Percentiles rank a stretch among this genome's conserved stretches.
These are phyloP conservation scores for Aureobasidium uvarum DNA, from an alignment of 2,329 filamentous ascomycete genomes.

Conservation along the genomic window DNA sequence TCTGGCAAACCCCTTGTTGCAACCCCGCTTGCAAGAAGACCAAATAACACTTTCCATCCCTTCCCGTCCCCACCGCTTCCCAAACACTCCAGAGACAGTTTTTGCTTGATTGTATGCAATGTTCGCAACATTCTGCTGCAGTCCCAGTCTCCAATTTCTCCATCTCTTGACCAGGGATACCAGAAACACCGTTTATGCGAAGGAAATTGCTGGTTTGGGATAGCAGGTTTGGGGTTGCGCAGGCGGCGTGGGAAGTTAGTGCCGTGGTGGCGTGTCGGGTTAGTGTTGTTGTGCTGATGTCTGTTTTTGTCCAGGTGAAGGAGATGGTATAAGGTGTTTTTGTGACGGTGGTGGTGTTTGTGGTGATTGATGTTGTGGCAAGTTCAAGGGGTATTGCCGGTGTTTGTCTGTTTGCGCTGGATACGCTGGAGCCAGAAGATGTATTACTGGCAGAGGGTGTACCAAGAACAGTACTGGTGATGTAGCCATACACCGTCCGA, in stretches of 20 bases:
- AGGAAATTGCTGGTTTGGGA: not conserved
- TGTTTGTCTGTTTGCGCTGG: not conserved
- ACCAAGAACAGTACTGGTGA: not conserved
- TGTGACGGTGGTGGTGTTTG: not conserved
- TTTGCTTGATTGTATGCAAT: not conserved
- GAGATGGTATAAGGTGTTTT: slow-evolving; percentile 20
- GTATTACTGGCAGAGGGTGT: not conserved
- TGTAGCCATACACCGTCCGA: not conserved
- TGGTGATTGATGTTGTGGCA: not conserved
- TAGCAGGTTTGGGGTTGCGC: not conserved
- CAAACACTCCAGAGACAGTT: not conserved
- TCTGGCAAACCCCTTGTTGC: not conserved
- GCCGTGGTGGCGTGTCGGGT: slow-evolving; percentile 18
- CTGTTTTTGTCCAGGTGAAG: not conserved
- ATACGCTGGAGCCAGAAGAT: not conserved
- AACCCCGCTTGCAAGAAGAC: not conserved
- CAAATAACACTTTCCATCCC: not conserved
- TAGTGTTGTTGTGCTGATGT: not conserved
- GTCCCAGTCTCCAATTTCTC: not conserved
- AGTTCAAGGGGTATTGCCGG: not conserved
- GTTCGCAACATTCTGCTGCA: not conserved
- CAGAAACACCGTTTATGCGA: not conserved
- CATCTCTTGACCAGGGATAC: not conserved
- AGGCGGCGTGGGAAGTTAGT: not conserved
- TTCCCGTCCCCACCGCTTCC: not conserved